Conservation (phyloP, 768 basidiomycete genomes). For the Cystobasidium tubakii region DNA sequence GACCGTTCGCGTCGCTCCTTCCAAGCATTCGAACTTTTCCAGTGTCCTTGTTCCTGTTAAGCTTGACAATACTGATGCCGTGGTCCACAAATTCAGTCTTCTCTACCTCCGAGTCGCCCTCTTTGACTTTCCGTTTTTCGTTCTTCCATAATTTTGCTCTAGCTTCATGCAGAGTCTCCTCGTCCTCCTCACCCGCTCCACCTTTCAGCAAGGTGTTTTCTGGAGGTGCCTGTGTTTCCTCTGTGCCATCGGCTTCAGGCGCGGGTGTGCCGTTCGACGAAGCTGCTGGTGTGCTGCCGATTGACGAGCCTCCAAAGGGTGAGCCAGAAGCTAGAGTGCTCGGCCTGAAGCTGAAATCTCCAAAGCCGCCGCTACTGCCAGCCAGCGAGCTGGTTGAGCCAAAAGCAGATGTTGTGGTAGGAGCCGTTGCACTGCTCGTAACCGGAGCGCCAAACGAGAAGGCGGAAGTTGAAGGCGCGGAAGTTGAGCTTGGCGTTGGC, state of each 20-base stretch:
- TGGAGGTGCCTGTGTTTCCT: not conserved
- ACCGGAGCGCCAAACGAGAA: not conserved
- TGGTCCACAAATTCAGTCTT: constrained; percentile 19
- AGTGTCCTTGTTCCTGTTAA: constrained; percentile 21
- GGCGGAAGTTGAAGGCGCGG: constrained; percentile 2
- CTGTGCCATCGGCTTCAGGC: not conserved
- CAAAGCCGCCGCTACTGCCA: constrained; percentile 5
- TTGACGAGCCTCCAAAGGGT: not conserved
- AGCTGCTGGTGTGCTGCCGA: constrained; percentile 13
- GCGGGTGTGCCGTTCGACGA: constrained; percentile 21
- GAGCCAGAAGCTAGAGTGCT: not conserved
- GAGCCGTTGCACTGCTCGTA: not conserved
- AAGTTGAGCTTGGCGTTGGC: not conserved
- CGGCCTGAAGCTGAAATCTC: not conserved
- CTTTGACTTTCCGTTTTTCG: constrained; percentile 13
- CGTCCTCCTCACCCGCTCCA: constrained; percentile 30
- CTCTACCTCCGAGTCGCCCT: constrained; percentile 1
- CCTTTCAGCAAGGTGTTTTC: constrained; percentile 16
- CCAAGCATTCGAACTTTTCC: constrained; percentile 33
- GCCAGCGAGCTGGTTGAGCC: not conserved
- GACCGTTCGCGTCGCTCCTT: constrained; percentile 24
- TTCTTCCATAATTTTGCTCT: constrained; percentile 32
- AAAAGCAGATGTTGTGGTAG: constrained; percentile 1
- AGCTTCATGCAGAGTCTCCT: constrained; percentile 22
- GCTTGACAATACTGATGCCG: constrained; percentile 32